Percentiles rank a stretch among this genome's conserved stretches.
phyloP scores from a whole-genome alignment of 345 rosid genomes.

The Xanthoceras sorbifolium region DNA sequence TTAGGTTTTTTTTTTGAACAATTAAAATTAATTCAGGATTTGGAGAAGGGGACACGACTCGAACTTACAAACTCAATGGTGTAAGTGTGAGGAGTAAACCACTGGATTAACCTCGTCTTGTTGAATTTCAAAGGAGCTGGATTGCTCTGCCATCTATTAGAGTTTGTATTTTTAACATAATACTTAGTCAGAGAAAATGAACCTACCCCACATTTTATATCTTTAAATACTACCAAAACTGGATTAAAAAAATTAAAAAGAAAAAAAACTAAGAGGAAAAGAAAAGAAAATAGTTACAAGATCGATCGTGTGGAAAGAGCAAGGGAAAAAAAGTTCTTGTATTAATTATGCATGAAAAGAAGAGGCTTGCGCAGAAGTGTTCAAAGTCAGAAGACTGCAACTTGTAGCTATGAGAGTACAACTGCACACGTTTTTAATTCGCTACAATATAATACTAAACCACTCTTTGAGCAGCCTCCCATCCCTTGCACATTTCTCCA shows the following conservation, averaged over 20 bases:
- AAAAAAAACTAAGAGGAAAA: too few relatives aligned
- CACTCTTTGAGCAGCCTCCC: neutral
- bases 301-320: neutral
- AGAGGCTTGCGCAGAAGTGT: neutral
- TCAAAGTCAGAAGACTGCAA: slow-evolving; percentile 7
- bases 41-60: too few relatives aligned
- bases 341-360: neutral
- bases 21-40: too few relatives aligned
- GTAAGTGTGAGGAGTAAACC: too few relatives aligned
- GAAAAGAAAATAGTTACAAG: too few relatives aligned
- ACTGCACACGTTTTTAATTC: slow-evolving; percentile 19
- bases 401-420: neutral
- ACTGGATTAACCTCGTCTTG: too few relatives aligned
- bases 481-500: neutral
- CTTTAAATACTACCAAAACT: too few relatives aligned
- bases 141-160: neutral
- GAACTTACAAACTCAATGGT: too few relatives aligned
- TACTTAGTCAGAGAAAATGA: neutral
- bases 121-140: too few relatives aligned
- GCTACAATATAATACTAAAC: slow-evolving; percentile 17
- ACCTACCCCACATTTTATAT: neutral
- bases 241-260: too few relatives aligned
- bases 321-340: neutral
- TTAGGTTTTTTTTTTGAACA: too few relatives aligned
- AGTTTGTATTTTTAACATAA: too few relatives aligned